These are phyloP conservation scores for Fusarium sp. DNA, from an alignment of 2,329 filamentous ascomycete species.

Conservation along the genomic window DNA sequence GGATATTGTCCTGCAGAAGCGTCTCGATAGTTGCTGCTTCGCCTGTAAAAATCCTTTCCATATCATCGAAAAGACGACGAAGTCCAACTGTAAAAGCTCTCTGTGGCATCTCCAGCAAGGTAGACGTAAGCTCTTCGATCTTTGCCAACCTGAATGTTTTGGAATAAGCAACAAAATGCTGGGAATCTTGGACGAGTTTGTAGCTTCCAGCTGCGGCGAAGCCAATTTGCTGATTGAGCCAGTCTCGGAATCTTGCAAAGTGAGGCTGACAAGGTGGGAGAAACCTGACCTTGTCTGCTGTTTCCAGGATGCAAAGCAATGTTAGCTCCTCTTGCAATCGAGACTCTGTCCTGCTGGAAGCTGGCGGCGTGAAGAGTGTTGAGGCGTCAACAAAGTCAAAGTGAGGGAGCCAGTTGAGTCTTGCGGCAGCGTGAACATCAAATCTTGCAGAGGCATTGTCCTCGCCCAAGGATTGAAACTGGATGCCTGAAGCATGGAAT, in stretches of 20 bases:
- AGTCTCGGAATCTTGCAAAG: constrained; percentile 15
- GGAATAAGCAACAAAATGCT: not conserved
- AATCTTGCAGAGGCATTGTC: not conserved
- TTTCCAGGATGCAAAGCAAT: constrained; percentile 8
- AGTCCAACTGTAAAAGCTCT: not conserved
- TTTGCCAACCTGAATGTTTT: not conserved
- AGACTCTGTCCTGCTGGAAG: not conserved
- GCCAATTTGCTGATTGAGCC: constrained; percentile 11
- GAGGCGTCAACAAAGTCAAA: constrained; percentile 9
- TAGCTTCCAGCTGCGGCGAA: constrained; percentile 25
- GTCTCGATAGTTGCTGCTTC: constrained; percentile 6
- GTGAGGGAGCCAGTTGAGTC: constrained; percentile 18
- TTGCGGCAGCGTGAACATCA: constrained; percentile 2
- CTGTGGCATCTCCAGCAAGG: not conserved
- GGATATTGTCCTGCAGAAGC: constrained; percentile 1
- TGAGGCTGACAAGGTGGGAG: constrained; percentile 11
- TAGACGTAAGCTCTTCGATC: not conserved
- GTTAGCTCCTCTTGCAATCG: constrained; percentile 9
- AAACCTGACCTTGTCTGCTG: not conserved
- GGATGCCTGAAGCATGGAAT: not conserved
- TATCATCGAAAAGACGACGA: constrained; percentile 6
- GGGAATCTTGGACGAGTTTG: constrained; percentile 47
- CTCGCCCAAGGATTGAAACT: not conserved
- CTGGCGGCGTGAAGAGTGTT: constrained; percentile 6
- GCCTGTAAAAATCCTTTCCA: constrained; percentile 5